phyloP scores from a whole-genome alignment of 1,139 yeast genomes.

The Candida pseudoviswanathii region DNA sequence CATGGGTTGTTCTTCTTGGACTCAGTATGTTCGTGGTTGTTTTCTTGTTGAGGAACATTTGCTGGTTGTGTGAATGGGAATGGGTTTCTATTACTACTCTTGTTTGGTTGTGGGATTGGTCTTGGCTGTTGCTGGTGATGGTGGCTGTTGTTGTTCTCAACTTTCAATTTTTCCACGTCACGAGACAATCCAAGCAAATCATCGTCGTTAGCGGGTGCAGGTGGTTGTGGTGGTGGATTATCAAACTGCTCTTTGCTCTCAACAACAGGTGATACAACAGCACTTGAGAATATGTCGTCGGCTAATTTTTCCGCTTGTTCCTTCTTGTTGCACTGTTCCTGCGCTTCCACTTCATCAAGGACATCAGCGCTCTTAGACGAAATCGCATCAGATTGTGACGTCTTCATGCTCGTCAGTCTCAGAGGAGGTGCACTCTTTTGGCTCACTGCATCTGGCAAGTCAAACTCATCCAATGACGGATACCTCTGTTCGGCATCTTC shows the following conservation, averaged over 20 bases:
- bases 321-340: constrained; percentile 4
- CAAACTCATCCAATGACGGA: constrained; percentile 44
- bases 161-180: constrained; percentile 3
- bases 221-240: not conserved
- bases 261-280: constrained; percentile 6
- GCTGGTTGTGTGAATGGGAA: constrained; percentile 13
- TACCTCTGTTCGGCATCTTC: constrained; percentile 47
- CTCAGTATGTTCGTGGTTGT: constrained; percentile 7
- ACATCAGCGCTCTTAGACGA: constrained; percentile 8
- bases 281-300: constrained; percentile 39
- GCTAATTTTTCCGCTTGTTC: constrained; percentile 37
- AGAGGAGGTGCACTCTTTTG: constrained; percentile 5
- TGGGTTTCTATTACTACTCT: constrained; percentile 12
- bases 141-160: not conserved
- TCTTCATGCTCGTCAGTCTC: constrained; percentile 8
- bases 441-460: constrained; percentile 13
- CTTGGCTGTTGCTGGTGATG: constrained; percentile 9
- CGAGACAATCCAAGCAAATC: constrained; percentile 10
- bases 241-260: not conserved
- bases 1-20: constrained; percentile 27
- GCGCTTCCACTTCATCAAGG: constrained; percentile 21
- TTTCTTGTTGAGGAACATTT: constrained; percentile 13
- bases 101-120: not conserved
- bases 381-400: not conserved
- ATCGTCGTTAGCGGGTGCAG: not conserved